phyloP scores from a whole-genome alignment of 306 rosid species.

The Rosa multiflora region DNA sequence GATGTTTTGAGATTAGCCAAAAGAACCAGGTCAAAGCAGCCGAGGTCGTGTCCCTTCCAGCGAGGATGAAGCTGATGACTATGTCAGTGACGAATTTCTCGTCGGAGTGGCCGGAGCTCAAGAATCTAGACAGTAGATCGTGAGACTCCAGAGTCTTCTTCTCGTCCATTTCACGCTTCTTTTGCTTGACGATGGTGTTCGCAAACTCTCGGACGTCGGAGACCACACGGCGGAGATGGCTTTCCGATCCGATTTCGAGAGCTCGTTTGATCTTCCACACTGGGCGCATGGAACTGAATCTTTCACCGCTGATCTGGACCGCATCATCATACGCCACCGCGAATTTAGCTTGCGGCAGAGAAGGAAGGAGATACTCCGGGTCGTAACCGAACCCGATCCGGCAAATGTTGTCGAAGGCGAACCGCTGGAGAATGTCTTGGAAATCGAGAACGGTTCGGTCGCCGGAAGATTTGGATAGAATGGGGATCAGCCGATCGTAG shows the following conservation, averaged over 20 bases:
- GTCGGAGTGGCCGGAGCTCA: slow-evolving; percentile 53
- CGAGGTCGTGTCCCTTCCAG: slow-evolving; percentile 66
- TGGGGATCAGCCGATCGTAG: slow-evolving; percentile 47
- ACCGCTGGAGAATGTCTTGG: slow-evolving; percentile 69
- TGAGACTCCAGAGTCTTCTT: slow-evolving; percentile 27
- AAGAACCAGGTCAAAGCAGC: slow-evolving; percentile 65
- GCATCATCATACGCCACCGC: slow-evolving; percentile 54
- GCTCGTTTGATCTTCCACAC: slow-evolving; percentile 46
- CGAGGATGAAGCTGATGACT: slow-evolving; percentile 57
- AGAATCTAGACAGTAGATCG: slow-evolving; percentile 52
- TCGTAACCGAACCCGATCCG: slow-evolving; percentile 66
- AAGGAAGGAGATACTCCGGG: slow-evolving; percentile 54
- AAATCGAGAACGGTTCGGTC: slow-evolving; percentile 25
- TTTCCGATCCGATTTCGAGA: slow-evolving; percentile 46
- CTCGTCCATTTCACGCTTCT: slow-evolving; percentile 40
- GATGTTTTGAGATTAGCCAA: slow-evolving; percentile 52
- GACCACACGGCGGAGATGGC: slow-evolving; percentile 18
- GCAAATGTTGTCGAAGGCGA: slow-evolving; percentile 69
- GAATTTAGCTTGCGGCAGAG: slow-evolving; percentile 45
- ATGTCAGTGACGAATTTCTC: slow-evolving; percentile 49
- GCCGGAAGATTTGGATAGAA: slow-evolving; percentile 26
- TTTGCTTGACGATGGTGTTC: slow-evolving; percentile 28
- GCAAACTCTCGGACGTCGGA: slow-evolving; percentile 52
- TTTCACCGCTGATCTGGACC: slow-evolving; percentile 32
- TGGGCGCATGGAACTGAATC: slow-evolving; percentile 23